These are phyloP conservation scores for Zasmidium citrigriseum DNA, from an alignment of 2,329 filamentous ascomycete species.

Conservation along the genomic window DNA sequence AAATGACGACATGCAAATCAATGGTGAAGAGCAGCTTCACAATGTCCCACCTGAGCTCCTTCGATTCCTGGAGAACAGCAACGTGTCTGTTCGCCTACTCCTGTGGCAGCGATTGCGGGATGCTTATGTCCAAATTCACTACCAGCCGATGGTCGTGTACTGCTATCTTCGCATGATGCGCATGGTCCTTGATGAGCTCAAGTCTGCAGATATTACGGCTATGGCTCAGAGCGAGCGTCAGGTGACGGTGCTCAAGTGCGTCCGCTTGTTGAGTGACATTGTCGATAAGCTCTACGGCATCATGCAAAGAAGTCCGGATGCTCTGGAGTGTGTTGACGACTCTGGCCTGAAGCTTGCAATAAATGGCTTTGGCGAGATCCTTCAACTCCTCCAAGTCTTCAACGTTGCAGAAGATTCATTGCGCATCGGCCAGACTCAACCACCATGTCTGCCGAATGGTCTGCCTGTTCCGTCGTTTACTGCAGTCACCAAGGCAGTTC, in stretches of 20 bases:
- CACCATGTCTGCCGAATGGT: slow-evolving; percentile 59
- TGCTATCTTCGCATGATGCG: slow-evolving; percentile 85
- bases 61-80: slow-evolving; percentile 79
- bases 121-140: slow-evolving; percentile 82
- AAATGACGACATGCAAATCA: slow-evolving; percentile 1
- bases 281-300: slow-evolving; percentile 70
- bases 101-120: slow-evolving; percentile 90
- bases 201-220: slow-evolving; percentile 58
- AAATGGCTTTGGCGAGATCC: slow-evolving; percentile 68
- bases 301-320: slow-evolving; percentile 63
- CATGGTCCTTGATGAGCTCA: slow-evolving; percentile 72
- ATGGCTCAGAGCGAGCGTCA: slow-evolving; percentile 65
- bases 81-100: slow-evolving; percentile 79
- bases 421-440: slow-evolving; percentile 69
- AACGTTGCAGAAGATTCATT: slow-evolving; percentile 83
- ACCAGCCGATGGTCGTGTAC: slow-evolving; percentile 83
- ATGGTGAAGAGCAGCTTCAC: not conserved
- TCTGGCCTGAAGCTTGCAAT: slow-evolving; percentile 74
- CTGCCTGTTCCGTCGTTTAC: slow-evolving; percentile 27
- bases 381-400: slow-evolving; percentile 74
- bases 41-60: slow-evolving; percentile 68
- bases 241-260: slow-evolving; percentile 69
- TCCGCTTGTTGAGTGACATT: slow-evolving; percentile 78
- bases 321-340: slow-evolving; percentile 83
- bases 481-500: slow-evolving; percentile 52